Evolutionary conservation across 2,329 filamentous ascomycete genomes (phyloP).

Genomic region (Ascochyta pisi): DNA sequence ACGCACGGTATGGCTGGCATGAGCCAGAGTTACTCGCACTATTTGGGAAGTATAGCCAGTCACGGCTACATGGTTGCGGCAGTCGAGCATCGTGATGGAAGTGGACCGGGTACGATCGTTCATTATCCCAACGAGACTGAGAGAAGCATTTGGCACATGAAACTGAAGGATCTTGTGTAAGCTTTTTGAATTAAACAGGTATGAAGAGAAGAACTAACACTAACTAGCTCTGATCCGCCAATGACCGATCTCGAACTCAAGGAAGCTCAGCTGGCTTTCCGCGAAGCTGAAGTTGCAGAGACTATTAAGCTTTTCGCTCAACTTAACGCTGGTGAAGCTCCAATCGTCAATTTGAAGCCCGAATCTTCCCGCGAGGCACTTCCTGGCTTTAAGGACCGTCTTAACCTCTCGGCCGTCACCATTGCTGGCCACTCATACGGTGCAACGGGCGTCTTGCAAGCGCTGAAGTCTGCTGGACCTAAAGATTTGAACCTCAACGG

Average conservation of each 20-base stretch:
- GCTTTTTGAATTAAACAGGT: not conserved
- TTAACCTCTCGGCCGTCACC: conserved; percentile 63
- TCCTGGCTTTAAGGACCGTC: conserved; percentile 58
- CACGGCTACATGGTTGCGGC: conserved; percentile 56
- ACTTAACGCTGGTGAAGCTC: conserved; percentile 49
- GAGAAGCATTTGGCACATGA: conserved; percentile 49
- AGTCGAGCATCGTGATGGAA: conserved; percentile 57
- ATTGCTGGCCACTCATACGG: conserved; percentile 71
- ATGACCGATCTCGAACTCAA: conserved; percentile 49
- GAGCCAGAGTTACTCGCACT: conserved; percentile 56
- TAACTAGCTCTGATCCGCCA: conserved; percentile 33
- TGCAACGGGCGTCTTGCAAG: conserved; percentile 68
- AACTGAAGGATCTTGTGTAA: conserved; percentile 42
- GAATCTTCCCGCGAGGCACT: conserved; percentile 56
- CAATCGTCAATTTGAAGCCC: conserved; percentile 54
- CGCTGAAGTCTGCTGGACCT: conserved; percentile 59
- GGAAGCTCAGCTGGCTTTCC: conserved; percentile 52
- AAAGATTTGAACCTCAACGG: conserved; percentile 59
- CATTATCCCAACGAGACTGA: conserved; percentile 43
- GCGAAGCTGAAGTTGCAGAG: conserved; percentile 56
- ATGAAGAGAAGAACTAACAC: not conserved
- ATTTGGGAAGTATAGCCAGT: conserved; percentile 55
- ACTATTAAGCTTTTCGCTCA: conserved; percentile 51
- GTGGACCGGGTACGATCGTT: conserved; percentile 53
- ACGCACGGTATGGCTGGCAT: conserved; percentile 57